Conservation (phyloP, 2,329 filamentous ascomycete genomes). For the Xylariaceae sp. region DNA sequence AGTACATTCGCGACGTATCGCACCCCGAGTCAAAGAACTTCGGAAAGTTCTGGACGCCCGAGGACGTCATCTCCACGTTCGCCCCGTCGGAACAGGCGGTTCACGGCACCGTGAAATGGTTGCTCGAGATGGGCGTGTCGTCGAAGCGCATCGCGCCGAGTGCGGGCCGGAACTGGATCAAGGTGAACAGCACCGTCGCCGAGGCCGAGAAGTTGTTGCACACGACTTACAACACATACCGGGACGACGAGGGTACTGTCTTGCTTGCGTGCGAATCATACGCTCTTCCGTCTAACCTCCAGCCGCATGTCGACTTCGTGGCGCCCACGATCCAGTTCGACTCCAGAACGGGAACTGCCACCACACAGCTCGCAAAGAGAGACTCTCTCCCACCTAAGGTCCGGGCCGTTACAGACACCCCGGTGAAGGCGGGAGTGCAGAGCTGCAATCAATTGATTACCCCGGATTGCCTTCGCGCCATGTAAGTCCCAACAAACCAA, state of each 20-base stretch:
- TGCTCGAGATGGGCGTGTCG: slow-evolving; percentile 5
- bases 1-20: slow-evolving; percentile 11
- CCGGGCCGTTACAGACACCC: background rate
- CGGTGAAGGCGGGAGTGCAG: background rate
- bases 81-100: slow-evolving; percentile 6
- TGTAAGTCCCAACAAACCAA: background rate
- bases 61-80: slow-evolving; percentile 9
- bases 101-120: slow-evolving; percentile 1
- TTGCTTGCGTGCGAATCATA: slow-evolving; percentile 11
- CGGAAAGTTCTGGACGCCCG: slow-evolving; percentile 10
- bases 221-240: slow-evolving; percentile 4
- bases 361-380: background rate
- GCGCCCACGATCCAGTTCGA: slow-evolving; percentile 14
- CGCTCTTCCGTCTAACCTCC: slow-evolving; percentile 1
- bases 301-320: slow-evolving; percentile 11
- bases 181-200: slow-evolving; percentile 6
- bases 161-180: slow-evolving; percentile 10
- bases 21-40: slow-evolving; percentile 8
- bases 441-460: slow-evolving; percentile 6
- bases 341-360: background rate
- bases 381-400: background rate
- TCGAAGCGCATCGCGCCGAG: background rate
- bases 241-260: background rate
- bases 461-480: slow-evolving; percentile 13
- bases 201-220: slow-evolving; percentile 12